Conservation (phyloP, 2,329 filamentous ascomycete genomes). For the Trichoderma sp. region DNA sequence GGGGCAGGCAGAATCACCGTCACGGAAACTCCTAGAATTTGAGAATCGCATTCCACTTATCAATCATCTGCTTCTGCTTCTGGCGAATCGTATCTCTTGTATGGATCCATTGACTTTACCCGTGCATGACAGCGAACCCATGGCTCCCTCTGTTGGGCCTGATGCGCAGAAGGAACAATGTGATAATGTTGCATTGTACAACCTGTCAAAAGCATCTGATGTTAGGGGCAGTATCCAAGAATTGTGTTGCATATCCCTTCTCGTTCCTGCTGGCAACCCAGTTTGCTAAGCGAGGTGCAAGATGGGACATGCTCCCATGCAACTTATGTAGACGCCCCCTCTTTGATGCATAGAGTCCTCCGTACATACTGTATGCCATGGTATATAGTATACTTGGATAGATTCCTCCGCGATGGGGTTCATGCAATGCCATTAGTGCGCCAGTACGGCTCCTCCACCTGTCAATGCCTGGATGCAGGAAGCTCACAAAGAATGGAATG, state of each 20-base stretch:
- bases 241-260: neutral
- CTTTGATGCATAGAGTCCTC: neutral
- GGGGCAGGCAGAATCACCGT: neutral
- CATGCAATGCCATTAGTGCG: neutral
- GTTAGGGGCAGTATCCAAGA: neutral
- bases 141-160: neutral
- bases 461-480: slow-evolving; percentile 4
- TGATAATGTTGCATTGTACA: neutral
- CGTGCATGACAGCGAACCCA: neutral
- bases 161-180: neutral
- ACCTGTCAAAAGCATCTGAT: neutral
- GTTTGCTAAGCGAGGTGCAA: slow-evolving; percentile 2
- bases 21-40: neutral
- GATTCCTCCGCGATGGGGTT: neutral
- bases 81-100: neutral
- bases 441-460: slow-evolving; percentile 10
- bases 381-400: neutral
- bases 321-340: neutral
- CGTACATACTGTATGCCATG: neutral
- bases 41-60: neutral
- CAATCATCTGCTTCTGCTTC: neutral
- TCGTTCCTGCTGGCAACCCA: neutral
- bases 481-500: neutral
- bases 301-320: neutral
- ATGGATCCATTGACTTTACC: neutral